phyloP scores from a whole-genome alignment of 805 yeast species.

The Candida gorgasii region DNA sequence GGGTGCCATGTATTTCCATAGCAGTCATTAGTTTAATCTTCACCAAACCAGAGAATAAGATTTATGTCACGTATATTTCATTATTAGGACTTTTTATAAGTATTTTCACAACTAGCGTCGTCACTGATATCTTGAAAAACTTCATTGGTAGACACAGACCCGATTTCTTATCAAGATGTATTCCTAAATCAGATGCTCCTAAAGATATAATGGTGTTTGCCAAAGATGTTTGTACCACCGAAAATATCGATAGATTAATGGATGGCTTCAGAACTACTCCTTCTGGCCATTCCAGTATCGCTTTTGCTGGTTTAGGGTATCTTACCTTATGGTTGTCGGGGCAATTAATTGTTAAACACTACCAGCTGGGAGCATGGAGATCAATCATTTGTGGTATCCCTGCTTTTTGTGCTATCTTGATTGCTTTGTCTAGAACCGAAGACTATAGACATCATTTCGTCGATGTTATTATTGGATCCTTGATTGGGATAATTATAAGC shows the following conservation, averaged over 20 bases:
- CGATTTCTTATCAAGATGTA: constrained; percentile 26
- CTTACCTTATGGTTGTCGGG: constrained; percentile 35
- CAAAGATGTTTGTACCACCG: constrained; percentile 21
- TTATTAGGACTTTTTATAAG: constrained; percentile 65
- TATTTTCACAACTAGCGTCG: constrained; percentile 53
- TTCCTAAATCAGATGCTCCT: constrained; percentile 16
- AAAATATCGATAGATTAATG: constrained; percentile 15
- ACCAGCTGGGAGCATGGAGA: constrained; percentile 33
- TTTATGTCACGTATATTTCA: constrained; percentile 63
- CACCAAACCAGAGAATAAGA: constrained; percentile 52
- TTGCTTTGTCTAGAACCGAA: constrained; percentile 45
- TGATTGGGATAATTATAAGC: constrained; percentile 36
- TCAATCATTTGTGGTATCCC: constrained; percentile 31
- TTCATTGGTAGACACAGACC: constrained; percentile 31
- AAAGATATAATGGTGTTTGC: constrained; percentile 6
- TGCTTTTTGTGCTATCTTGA: constrained; percentile 35
- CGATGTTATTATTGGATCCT: constrained; percentile 42
- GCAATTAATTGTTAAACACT: constrained; percentile 43
- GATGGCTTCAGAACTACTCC: constrained; percentile 33
- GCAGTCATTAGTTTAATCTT: constrained; percentile 35
- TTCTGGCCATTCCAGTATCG: constrained; percentile 37
- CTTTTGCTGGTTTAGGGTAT: constrained; percentile 33
- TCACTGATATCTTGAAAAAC: constrained; percentile 34
- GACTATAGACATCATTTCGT: constrained; percentile 46
- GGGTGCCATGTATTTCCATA: constrained; percentile 50